Evolutionary conservation across 305 asterid genomes (phyloP), one percentile per base, ranked within the genome.

Genomic region (Coffea humblotiana): DNA sequence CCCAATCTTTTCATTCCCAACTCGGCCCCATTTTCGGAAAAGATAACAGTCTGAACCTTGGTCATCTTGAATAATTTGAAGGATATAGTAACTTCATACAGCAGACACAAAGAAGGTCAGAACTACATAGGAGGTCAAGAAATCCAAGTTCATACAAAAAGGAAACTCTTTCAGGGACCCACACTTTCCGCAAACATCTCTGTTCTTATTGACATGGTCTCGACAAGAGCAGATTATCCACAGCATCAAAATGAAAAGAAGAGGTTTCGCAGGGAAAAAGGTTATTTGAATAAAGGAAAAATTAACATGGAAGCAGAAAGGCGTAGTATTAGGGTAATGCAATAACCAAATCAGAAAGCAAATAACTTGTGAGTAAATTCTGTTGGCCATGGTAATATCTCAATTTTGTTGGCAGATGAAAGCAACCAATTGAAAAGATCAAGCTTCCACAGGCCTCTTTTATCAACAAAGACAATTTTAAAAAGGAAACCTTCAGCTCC

Each of bases 1-100:
- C 65, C 98, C 98, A 76, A 96, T 92, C 85, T 90, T 96, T 78
- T 96, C 99, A 72, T 84, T 94, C 77, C 98, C 99, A 85, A 96
- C 97, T 80, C 99, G 97, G 76, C 98, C 98, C 99, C 98, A 96
- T 87, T 96, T 96, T 52, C 98, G 98, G 76, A 94, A 96, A 74
- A 96, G 95, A 75, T 91, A 82, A 81, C 98, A 94, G n/a, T 88
- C 93, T 8, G 94, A 88, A 82, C 97, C 89, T 83, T 91, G 91
- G 86, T 96, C 99, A 48, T 96, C 97, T 94, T 96, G 92, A 84
- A 94, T 96, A 79, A 96, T 90, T 88, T 96, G 99, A 81, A 96
- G 97, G 76, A 96, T 87, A 82, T 94, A 96, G 86, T 87, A 96
- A 86, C 99, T 96, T 83, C 94, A 91, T 45, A 76, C 51, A 83